A percentile compares a stretch with the other conserved stretches of the same genome.
These are phyloP conservation scores for Dactylorhiza incarnata DNA, from an alignment of 106 monocot species.

Conservation along the genomic window DNA sequence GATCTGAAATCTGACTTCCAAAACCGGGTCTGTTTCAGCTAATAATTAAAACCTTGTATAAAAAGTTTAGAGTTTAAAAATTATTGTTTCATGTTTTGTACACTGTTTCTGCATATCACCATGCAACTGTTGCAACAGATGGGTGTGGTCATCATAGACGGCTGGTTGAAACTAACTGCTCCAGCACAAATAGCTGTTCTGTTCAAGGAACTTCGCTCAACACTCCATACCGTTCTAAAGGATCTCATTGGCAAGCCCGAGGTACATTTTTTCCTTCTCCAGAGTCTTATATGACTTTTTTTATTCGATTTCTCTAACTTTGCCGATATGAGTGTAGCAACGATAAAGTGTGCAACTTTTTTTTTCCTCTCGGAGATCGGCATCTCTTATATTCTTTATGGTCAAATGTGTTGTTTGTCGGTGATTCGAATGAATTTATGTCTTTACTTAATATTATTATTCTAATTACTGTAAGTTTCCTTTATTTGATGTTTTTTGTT, in stretches of 20 bases:
- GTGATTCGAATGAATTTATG: not conserved
- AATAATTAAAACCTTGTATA: not conserved
- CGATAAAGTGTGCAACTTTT: not conserved
- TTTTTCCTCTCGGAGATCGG: not conserved
- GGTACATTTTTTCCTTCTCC: conserved; percentile 30
- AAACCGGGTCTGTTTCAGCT: not conserved
- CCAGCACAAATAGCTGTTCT: conserved; percentile 95
- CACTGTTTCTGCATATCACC: not conserved
- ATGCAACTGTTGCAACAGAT: conserved; percentile 26
- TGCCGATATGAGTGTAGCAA: not conserved
- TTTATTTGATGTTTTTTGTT: not conserved
- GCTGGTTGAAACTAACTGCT: conserved; percentile 87
- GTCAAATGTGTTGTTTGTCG: not conserved
- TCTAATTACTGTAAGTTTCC: not conserved
- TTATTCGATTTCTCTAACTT: not conserved
- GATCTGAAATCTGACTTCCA: not conserved
- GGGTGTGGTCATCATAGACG: conserved; percentile 68
- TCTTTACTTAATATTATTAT: not conserved
- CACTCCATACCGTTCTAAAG: conserved; percentile 79
- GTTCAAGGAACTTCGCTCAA: conserved; percentile 88
- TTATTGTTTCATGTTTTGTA: not conserved
- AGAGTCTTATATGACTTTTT: not conserved
- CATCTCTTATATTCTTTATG: not conserved
- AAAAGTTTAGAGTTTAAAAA: not conserved
- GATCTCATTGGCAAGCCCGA: conserved; percentile 74